Percentiles rank a stretch among this genome's conserved stretches.
These are phyloP conservation scores for Termitomyces sp. DNA, from an alignment of 1,284 basidiomycete genomes.

Conservation along the genomic window DNA sequence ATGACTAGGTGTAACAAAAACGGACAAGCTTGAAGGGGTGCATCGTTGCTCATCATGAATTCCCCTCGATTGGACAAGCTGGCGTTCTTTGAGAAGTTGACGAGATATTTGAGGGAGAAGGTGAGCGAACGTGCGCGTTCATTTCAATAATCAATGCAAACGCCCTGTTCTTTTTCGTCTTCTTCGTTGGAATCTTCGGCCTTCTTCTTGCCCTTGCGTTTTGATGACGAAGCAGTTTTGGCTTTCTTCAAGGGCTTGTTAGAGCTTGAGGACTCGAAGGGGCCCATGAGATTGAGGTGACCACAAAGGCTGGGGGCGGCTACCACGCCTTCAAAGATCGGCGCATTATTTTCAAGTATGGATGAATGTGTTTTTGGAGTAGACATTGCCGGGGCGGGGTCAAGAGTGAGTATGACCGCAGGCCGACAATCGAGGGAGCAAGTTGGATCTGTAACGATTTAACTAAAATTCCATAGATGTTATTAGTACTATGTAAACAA, in stretches of 20 bases:
- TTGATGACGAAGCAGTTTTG: constrained; percentile 34
- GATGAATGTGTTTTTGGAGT: constrained; percentile 5
- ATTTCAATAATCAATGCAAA: constrained; percentile 84
- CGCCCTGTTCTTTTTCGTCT: constrained; percentile 41
- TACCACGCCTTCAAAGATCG: constrained; percentile 8
- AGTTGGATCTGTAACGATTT: constrained; percentile 55
- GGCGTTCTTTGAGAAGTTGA: constrained; percentile 94
- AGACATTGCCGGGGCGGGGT: constrained; percentile 28
- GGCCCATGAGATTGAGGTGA: constrained; percentile 85
- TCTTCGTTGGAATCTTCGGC: constrained; percentile 40
- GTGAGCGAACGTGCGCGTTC: constrained; percentile 91
- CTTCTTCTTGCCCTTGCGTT: constrained; percentile 49
- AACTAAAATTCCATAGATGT: no score
- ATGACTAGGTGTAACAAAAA: not conserved
- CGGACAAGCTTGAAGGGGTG: constrained; percentile 80
- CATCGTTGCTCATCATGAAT: constrained; percentile 87
- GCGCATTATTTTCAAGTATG: constrained; percentile 6
- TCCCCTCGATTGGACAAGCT: constrained; percentile 69
- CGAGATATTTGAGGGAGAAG: constrained; percentile 96
- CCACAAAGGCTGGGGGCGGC: constrained; percentile 43
- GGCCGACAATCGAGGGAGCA: constrained; percentile 50
- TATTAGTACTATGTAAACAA: no score
- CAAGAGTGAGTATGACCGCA: constrained; percentile 36
- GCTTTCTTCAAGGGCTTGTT: constrained; percentile 41
- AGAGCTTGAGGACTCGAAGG: constrained; percentile 45